Conservation (phyloP, 371 early-diverging fungal genomes). For the Apophysomyces sp. region DNA sequence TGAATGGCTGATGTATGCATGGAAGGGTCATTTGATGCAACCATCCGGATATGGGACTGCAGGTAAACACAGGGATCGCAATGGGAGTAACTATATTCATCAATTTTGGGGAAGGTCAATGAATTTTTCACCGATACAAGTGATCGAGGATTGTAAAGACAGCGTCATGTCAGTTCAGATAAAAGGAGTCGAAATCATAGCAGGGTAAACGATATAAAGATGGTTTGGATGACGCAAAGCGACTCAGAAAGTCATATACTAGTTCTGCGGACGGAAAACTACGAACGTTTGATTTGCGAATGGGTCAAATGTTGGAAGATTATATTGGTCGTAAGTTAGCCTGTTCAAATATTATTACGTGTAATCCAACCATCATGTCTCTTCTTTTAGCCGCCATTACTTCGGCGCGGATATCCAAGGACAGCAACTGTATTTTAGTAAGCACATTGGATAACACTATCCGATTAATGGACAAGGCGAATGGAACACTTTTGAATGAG, state of each 20-base stretch:
- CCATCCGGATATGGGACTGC: constrained; percentile 89
- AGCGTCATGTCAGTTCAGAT: constrained; percentile 79
- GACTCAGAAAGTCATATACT: background rate
- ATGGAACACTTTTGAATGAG: constrained; percentile 74
- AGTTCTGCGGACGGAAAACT: constrained; percentile 84
- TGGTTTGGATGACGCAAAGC: background rate
- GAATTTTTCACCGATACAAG: constrained; percentile 75
- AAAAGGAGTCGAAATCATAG: constrained; percentile 69
- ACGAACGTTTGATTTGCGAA: constrained; percentile 84
- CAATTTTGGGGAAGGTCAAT: constrained; percentile 49
- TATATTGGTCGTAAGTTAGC: constrained; percentile 67
- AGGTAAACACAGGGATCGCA: constrained; percentile 30
- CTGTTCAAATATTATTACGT: constrained; percentile 23
- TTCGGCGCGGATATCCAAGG: constrained; percentile 69
- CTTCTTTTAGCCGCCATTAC: constrained; percentile 71
- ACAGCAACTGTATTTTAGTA: constrained; percentile 76
- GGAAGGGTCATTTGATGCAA: constrained; percentile 86
- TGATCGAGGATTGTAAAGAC: constrained; percentile 87
- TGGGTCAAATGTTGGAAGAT: constrained; percentile 69
- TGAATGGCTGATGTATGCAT: constrained; percentile 4
- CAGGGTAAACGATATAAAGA: constrained; percentile 72
- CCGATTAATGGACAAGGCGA: constrained; percentile 80
- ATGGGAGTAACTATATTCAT: background rate
- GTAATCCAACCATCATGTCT: too few species aligned
- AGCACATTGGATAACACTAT: constrained; percentile 74